Conservation (phyloP, 306 rosid genomes). For the Glycine tomentella region DNA sequence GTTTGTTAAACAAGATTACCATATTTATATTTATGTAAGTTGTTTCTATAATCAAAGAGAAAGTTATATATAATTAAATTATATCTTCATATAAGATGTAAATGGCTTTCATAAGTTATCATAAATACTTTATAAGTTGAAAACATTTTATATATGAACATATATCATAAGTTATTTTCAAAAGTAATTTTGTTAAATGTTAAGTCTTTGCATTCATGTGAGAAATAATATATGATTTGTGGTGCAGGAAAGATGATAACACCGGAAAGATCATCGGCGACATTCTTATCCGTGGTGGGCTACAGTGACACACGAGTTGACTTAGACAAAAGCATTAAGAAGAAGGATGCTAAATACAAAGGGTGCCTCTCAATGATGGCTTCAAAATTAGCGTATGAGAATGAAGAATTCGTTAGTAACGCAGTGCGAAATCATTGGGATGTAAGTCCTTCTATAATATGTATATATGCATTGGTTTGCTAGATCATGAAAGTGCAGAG, state of each 20-base stretch:
- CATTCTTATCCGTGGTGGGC: constrained; percentile 35
- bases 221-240: background rate
- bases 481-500: background rate
- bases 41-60: no score
- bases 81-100: background rate
- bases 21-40: no score
- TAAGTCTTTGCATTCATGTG: background rate
- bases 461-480: background rate
- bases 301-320: constrained; percentile 50
- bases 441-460: constrained; percentile 42
- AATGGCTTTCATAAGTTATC: no score
- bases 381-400: constrained; percentile 56
- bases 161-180: no score
- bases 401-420: constrained; percentile 31
- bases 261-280: constrained; percentile 46
- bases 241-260: constrained; percentile 46
- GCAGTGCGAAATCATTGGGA: constrained; percentile 51
- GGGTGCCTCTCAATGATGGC: constrained; percentile 55
- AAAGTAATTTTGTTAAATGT: no score
- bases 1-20: no score
- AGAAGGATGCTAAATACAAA: constrained; percentile 43
- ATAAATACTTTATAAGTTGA: no score
- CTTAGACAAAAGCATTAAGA: constrained; percentile 46
- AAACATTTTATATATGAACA: no score
- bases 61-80: no score